A percentile compares a stretch with the other conserved stretches of the same genome.
Evolutionary conservation across 2,329 filamentous ascomycete genomes (phyloP).

Genomic region (Fusarium temperatum): DNA sequence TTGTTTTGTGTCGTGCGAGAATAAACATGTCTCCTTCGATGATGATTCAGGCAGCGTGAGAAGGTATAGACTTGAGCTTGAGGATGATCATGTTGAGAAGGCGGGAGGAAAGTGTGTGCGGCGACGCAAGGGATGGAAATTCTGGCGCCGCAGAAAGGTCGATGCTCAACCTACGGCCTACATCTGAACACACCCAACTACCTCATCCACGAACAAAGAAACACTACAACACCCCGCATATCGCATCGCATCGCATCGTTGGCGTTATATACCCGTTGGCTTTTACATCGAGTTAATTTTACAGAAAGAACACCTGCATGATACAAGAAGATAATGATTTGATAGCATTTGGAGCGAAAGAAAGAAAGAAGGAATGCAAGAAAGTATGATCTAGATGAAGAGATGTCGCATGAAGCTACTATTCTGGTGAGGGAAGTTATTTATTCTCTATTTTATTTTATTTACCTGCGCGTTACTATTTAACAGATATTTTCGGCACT

Average conservation of each 20-base stretch:
- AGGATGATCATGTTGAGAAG: constrained; percentile 52
- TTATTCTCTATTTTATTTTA: background rate
- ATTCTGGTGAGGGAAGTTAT: constrained; percentile 26
- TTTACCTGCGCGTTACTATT: background rate
- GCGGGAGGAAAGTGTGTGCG: constrained; percentile 8
- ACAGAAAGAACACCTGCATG: constrained; percentile 25
- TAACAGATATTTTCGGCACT: constrained; percentile 12
- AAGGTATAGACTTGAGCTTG: constrained; percentile 68
- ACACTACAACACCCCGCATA: constrained; percentile 6
- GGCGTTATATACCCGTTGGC: constrained; percentile 50
- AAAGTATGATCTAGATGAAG: constrained; percentile 36
- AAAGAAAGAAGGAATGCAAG: constrained; percentile 30
- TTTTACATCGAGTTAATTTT: constrained; percentile 31
- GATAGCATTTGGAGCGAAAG: constrained; percentile 36
- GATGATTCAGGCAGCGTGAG: constrained; percentile 71
- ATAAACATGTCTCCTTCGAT: constrained; percentile 64
- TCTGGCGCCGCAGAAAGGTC: constrained; percentile 43
- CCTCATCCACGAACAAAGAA: background rate
- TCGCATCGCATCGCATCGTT: constrained; percentile 45
- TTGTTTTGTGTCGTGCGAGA: constrained; percentile 64
- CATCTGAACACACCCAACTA: background rate
- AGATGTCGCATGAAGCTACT: constrained; percentile 27
- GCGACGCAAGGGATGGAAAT: constrained; percentile 42
- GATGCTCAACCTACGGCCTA: constrained; percentile 29
- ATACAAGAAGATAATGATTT: constrained; percentile 42